phyloP scores from a whole-genome alignment of 305 asterid genomes.

The Rubia tinctorum region DNA sequence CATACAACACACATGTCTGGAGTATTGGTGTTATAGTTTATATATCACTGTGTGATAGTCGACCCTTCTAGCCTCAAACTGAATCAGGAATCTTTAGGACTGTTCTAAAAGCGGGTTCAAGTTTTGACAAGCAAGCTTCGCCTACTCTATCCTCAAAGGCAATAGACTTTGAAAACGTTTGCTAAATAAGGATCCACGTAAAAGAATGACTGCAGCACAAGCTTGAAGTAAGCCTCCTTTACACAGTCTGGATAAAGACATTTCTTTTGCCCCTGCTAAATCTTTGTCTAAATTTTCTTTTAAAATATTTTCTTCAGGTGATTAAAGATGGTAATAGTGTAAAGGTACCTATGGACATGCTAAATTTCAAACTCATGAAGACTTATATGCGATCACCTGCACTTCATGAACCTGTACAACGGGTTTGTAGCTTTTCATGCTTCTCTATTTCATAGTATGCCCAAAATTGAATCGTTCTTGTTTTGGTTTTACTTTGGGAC shows the following conservation, averaged over 20 bases:
- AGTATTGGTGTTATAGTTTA: too few relatives aligned
- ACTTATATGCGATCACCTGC: conserved; percentile 91
- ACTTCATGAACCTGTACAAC: conserved; percentile 84
- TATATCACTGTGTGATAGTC: too few relatives aligned
- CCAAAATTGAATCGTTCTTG: not conserved
- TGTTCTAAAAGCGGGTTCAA: too few relatives aligned
- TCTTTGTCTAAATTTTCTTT: not conserved
- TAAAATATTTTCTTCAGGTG: conserved; percentile 45
- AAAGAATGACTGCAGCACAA: conserved; percentile 96
- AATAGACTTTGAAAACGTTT: conserved; percentile 65
- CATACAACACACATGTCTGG: too few relatives aligned
- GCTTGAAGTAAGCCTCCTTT: conserved; percentile 63
- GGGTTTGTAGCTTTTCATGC: conserved; percentile 46
- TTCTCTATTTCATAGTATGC: not conserved
- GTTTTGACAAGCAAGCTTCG: conserved; percentile 62
- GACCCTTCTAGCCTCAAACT: too few relatives aligned
- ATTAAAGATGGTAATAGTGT: conserved; percentile 46
- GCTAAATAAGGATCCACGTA: conserved; percentile 80
- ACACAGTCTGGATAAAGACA: not conserved
- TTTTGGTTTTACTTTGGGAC: not conserved
- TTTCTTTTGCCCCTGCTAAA: too few relatives aligned
- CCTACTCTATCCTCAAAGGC: conserved; percentile 65
- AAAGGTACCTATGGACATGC: conserved; percentile 75
- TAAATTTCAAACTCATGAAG: conserved; percentile 79
- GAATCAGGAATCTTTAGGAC: too few relatives aligned